Base-by-base conservation (phyloP, 192 early-diverging fungal species). In the Coemansia sp. region DNA sequence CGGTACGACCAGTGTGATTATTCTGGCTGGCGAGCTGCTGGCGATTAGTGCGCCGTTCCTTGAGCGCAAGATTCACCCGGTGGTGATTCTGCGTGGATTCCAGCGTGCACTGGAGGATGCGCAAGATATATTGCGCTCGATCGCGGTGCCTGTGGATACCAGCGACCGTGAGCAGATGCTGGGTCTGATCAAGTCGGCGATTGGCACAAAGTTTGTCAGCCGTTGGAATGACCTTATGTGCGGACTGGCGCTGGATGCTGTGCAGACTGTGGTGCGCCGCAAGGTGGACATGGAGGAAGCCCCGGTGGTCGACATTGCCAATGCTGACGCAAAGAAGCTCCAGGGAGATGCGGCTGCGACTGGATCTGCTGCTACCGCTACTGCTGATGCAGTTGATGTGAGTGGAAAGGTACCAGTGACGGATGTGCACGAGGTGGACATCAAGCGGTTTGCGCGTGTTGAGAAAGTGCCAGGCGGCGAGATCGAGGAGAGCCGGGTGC, bases 401-500 rank as follows among this genome's bases (percentile, higher is more conserved):
- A 59, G 58, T 17, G 22, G 43, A 16, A 1, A 48, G 9, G 84
- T 83, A 3, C 77, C 86, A 57, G 83, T 83, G 25, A 80, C 86
- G 62, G 93, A 90, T 58, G 90, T 92, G 69, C 85, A 85, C 21
- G 94, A 99, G 83, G 88, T 99, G 31, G 97, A 99, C 80, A 92
- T 98, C 82, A 99, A 99, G 87, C 86, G 95, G 50, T 99, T 97
- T 81, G 97, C 94, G 31, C 85, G 95, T 59, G 87, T 99, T 35
- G 97, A 99, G 75, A 99, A 98, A 90, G 92, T 98, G 64, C 97
- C 97, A 26, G 97, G 97, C 65, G 97, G 96, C 59, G 93, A 95
- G 83, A 95, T 99, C 67, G 96, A 98, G 65, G 90, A 97, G 57
- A 96, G 89, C 52, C 83, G 87, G 59, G 96, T 99, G 31, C 85